Percentiles rank a stretch among this genome's conserved stretches.
Conservation (phyloP, 441 rosid genomes). For the Euphorbia celastroides region DNA sequence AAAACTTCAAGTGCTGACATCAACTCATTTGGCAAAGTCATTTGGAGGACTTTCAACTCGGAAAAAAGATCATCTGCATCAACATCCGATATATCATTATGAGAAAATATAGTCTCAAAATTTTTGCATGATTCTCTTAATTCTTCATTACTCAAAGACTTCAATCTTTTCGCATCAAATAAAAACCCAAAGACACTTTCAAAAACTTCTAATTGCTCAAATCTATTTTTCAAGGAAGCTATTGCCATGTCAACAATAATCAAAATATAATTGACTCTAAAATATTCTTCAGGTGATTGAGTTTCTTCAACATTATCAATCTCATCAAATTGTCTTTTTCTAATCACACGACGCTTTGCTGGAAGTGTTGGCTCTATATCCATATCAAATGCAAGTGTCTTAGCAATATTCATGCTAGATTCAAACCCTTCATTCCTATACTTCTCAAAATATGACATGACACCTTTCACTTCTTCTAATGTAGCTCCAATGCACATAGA, state of each 20-base stretch:
- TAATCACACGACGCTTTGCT: background rate
- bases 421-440: background rate
- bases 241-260: background rate
- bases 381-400: background rate
- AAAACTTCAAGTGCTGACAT: background rate
- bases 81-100: background rate
- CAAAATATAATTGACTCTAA: background rate
- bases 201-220: background rate
- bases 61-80: background rate
- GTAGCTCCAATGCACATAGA: background rate
- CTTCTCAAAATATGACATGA: background rate
- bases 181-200: background rate
- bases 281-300: background rate
- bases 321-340: background rate
- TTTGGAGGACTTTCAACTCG: background rate
- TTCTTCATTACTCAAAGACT: background rate
- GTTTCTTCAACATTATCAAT: background rate
- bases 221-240: background rate
- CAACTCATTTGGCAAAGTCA: background rate
- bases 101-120: background rate
- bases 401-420: background rate
- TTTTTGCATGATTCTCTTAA: background rate
- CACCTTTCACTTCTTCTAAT: background rate
- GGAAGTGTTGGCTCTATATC: background rate
- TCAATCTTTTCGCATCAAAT: background rate